These are phyloP conservation scores for Rhodotorula sp. DNA, from an alignment of 1,284 basidiomycete genomes.

Conservation along the genomic window DNA sequence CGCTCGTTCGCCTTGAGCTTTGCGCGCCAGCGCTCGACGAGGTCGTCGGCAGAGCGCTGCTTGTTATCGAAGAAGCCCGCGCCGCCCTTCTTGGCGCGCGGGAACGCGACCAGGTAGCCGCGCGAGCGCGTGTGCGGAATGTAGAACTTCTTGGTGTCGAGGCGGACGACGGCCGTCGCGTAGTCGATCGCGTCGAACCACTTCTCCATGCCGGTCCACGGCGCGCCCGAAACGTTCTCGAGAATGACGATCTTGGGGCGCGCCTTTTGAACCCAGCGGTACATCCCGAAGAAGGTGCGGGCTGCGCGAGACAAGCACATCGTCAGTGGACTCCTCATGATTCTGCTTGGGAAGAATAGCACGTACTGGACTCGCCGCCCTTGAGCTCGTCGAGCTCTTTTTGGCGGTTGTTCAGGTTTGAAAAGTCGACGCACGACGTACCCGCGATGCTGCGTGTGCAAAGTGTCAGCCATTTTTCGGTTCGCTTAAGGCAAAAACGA, in stretches of 20 bases:
- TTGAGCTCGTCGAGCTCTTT: conserved; percentile 71
- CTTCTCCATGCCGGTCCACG: conserved; percentile 74
- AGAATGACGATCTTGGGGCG: conserved; percentile 85
- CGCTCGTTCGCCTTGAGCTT: conserved; percentile 70
- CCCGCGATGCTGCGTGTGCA: conserved; percentile 68
- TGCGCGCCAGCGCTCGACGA: conserved; percentile 72
- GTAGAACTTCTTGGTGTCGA: conserved; percentile 91
- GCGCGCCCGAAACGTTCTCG: conserved; percentile 90
- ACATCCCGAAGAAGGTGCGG: conserved; percentile 62
- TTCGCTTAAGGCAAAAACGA: not conserved
- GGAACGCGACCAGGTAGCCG: conserved; percentile 78
- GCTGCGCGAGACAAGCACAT: conserved; percentile 16
- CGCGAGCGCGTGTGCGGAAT: conserved; percentile 92
- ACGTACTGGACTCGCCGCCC: conserved; percentile 78
- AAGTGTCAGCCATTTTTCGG: not conserved
- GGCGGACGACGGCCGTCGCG: conserved; percentile 68
- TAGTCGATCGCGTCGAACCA: conserved; percentile 78
- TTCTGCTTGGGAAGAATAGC: conserved; percentile 57
- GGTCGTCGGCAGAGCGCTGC: conserved; percentile 49
- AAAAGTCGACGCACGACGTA: conserved; percentile 95
- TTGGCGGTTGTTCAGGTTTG: conserved; percentile 88
- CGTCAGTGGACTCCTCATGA: not conserved
- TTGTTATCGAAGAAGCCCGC: conserved; percentile 3
- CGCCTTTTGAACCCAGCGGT: conserved; percentile 85
- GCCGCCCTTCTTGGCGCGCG: conserved; percentile 52